Conservation (phyloP, 2,329 filamentous ascomycete species). For the Colletotrichum filicis region DNA sequence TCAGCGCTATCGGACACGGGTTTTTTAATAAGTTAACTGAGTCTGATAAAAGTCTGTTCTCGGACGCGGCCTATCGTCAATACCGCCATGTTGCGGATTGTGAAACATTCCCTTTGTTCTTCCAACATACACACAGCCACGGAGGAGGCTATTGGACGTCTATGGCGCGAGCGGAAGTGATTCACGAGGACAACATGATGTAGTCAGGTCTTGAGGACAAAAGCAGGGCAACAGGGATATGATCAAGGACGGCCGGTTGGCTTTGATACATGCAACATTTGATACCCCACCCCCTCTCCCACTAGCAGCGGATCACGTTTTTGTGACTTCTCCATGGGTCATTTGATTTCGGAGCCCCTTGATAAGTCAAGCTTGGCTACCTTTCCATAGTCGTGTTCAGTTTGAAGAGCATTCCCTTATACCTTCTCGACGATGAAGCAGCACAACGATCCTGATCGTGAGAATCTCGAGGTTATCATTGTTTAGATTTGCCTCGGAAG, state of each 20-base stretch:
- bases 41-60: neutral
- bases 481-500: too few relatives aligned
- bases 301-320: too few relatives aligned
- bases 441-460: neutral
- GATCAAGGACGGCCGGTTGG: neutral
- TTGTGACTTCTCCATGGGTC: too few relatives aligned
- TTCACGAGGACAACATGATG: neutral
- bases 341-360: too few relatives aligned
- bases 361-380: too few relatives aligned
- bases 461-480: neutral
- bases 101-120: neutral
- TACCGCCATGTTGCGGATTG: neutral
- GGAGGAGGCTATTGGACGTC: too few relatives aligned
- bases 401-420: too few relatives aligned
- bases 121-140: neutral
- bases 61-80: neutral
- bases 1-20: neutral
- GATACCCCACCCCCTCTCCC: neutral
- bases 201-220: neutral
- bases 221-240: neutral
- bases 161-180: neutral
- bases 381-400: too few relatives aligned
- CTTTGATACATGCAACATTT: neutral
- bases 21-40: neutral
- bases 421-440: neutral